Evolutionary conservation across 306 rosid species (phyloP).

Genomic region (Sicyos baderoa): DNA sequence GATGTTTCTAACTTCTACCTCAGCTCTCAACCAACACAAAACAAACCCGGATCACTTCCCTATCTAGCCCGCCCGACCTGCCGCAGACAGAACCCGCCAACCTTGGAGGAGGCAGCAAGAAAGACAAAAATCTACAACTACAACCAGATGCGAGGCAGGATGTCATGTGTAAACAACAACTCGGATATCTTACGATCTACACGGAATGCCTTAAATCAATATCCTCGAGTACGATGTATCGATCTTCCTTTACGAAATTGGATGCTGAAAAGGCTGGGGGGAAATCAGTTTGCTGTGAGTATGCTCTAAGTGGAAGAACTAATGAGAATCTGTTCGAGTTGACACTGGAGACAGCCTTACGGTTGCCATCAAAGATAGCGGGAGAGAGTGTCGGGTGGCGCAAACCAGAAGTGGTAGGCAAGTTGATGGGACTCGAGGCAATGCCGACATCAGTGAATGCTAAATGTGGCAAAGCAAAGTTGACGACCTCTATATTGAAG

Average conservation of each 20-base stretch:
- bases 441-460: constrained; percentile 49
- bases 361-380: constrained; percentile 29
- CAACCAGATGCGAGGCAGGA: constrained; percentile 33
- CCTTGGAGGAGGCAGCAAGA: constrained; percentile 60
- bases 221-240: constrained; percentile 85
- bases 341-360: constrained; percentile 23
- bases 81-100: constrained; percentile 30
- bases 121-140: constrained; percentile 33
- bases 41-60: constrained; percentile 14
- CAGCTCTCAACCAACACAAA: constrained; percentile 56
- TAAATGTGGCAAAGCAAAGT: constrained; percentile 29
- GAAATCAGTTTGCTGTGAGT: constrained; percentile 49
- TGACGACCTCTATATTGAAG: constrained; percentile 21
- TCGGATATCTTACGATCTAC: constrained; percentile 76
- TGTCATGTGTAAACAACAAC: constrained; percentile 74
- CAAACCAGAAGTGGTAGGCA: constrained; percentile 81
- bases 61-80: not conserved
- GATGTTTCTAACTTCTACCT: constrained; percentile 55
- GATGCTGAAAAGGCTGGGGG: constrained; percentile 27
- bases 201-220: constrained; percentile 78
- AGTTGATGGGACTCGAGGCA: constrained; percentile 87
- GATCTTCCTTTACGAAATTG: constrained; percentile 54
- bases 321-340: constrained; percentile 9
- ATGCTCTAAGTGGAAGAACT: constrained; percentile 27
- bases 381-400: constrained; percentile 79